Percentiles rank a stretch among this genome's conserved stretches.
phyloP scores from a whole-genome alignment of 225 moss, liverwort and hornwort genomes.

The Thuidium tamariscinum region DNA sequence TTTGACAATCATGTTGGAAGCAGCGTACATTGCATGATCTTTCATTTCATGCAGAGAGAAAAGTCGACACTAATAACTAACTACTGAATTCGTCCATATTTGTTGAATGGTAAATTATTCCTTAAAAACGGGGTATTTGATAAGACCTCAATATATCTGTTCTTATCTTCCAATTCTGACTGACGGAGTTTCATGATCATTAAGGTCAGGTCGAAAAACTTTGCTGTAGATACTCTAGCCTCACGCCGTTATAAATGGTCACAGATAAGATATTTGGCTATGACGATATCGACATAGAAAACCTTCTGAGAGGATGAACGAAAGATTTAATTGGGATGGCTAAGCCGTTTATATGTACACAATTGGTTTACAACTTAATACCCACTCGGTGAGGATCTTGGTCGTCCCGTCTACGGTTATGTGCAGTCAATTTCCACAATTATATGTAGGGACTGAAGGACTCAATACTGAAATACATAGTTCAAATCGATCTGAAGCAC shows the following conservation, averaged over 20 bases:
- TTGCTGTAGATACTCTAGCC: neutral
- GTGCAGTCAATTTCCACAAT: neutral
- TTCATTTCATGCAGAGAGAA: neutral
- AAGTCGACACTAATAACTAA: neutral
- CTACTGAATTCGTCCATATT: neutral
- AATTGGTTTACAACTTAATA: neutral
- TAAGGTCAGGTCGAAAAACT: neutral
- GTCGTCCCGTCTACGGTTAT: neutral
- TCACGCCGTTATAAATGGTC: neutral
- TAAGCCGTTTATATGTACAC: neutral
- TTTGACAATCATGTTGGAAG: neutral
- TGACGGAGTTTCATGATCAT: neutral
- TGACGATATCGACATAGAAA: neutral
- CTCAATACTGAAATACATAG: neutral
- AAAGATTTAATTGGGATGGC: neutral
- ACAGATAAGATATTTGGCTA: neutral
- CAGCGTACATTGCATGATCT: neutral
- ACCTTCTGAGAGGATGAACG: neutral
- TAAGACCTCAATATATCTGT: neutral
- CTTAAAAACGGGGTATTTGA: neutral
- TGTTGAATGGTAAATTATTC: neutral
- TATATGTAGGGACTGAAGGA: neutral
- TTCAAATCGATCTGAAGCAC: neutral
- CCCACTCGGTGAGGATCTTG: neutral
- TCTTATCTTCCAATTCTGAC: neutral